Percentiles rank a stretch among this genome's conserved stretches.
These are phyloP conservation scores for Benincasa hispida DNA, from an alignment of 306 rosid genomes.

Conservation along the genomic window DNA sequence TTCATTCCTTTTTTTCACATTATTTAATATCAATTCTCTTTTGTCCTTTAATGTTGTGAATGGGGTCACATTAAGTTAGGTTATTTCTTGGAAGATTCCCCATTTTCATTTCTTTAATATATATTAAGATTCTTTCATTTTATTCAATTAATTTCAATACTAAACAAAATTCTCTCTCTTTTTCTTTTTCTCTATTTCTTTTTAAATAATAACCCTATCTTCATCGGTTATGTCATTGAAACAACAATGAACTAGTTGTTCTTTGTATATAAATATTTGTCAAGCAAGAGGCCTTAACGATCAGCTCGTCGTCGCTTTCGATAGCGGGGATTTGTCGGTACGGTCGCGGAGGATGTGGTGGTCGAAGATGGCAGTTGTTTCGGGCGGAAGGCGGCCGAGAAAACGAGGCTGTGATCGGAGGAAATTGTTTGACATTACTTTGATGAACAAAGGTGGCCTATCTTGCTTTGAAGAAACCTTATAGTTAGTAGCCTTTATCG, in stretches of 20 bases:
- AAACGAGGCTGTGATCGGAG: neutral
- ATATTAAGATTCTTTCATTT: neutral
- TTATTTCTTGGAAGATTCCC: constrained; percentile 1
- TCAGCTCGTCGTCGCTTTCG: neutral
- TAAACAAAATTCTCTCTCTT: neutral
- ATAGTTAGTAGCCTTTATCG: neutral
- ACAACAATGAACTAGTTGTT: neutral
- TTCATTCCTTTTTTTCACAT: neutral
- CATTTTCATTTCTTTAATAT: neutral
- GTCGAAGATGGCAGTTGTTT: neutral
- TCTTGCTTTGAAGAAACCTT: neutral
- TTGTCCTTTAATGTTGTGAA: neutral
- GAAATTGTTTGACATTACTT: neutral
- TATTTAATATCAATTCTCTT: neutral
- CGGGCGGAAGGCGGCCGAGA: neutral
- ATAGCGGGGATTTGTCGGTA: too few relatives aligned
- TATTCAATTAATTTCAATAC: neutral
- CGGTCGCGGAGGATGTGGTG: neutral
- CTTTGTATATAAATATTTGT: neutral
- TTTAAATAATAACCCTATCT: neutral
- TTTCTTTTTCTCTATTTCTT: neutral
- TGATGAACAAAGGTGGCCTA: neutral
- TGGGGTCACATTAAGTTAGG: constrained; percentile 6
- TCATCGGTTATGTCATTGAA: neutral
- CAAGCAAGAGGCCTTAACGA: neutral